These are phyloP conservation scores for Lathyrus oleraceus DNA, from an alignment of 306 rosid species.

Conservation along the genomic window DNA sequence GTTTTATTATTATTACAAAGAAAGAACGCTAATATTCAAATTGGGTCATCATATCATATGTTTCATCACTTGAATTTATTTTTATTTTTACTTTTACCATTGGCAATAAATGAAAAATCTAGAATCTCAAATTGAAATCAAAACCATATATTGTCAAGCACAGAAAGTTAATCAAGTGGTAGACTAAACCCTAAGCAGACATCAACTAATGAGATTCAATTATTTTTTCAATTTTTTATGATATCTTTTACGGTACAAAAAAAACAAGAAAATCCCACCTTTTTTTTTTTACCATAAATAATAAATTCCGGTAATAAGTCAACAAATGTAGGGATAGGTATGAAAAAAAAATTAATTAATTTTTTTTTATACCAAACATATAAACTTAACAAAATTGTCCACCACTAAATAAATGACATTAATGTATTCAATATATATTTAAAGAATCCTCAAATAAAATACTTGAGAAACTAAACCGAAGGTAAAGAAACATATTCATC, in stretches of 20 bases:
- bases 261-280: neutral
- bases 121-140: neutral
- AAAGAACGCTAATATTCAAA: neutral
- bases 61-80: too few species aligned
- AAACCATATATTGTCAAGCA: neutral
- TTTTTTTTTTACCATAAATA: neutral
- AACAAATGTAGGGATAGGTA: neutral
- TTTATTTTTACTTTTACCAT: neutral
- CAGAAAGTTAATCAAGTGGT: neutral
- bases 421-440: neutral
- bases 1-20: neutral
- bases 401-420: neutral
- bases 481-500: neutral
- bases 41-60: too few species aligned
- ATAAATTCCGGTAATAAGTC: neutral
- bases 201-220: neutral
- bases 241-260: neutral
- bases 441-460: neutral
- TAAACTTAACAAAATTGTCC: neutral
- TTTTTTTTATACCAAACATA: conserved; percentile 4
- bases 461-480: neutral
- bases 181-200: neutral
- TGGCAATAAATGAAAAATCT: neutral
- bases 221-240: too few species aligned
- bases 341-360: neutral